Conservation (phyloP, 169 alveolate species). For the Eimeria necatrix region DNA sequence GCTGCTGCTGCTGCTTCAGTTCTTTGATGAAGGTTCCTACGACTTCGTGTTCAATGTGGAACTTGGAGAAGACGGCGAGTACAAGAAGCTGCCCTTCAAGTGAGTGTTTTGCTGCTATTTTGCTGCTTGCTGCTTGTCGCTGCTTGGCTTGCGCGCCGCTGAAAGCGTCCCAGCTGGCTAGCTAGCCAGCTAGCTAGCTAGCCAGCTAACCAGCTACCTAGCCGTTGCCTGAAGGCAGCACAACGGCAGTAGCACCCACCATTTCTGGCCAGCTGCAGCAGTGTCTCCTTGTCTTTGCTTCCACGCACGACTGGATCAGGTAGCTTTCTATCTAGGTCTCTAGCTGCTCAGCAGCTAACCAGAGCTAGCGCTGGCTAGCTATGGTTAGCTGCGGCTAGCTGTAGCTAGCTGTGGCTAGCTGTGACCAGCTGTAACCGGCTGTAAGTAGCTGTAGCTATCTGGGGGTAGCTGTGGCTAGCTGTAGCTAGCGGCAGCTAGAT, state of each 20-base stretch:
- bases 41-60: conserved; percentile 94
- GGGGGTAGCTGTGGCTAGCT: not conserved
- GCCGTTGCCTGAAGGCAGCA: not conserved
- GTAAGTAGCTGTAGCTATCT: not conserved
- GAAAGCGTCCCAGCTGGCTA: not conserved
- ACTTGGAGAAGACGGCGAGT: conserved; percentile 86
- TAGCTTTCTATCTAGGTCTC: not conserved
- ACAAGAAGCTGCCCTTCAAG: conserved; percentile 70
- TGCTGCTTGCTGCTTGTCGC: not conserved
- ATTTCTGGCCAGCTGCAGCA: not conserved
- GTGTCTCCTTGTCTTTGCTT: not conserved
- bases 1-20: conserved; percentile 84
- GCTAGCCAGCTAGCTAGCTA: not conserved
- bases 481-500: not conserved
- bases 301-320: not conserved
- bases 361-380: not conserved
- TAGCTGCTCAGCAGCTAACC: not conserved
- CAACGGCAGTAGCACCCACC: no score
- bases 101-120: not conserved
- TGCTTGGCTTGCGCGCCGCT: no score
- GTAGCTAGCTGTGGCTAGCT: not conserved
- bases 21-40: conserved; percentile 92
- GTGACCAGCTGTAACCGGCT: not conserved
- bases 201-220: not conserved
- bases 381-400: not conserved